Percentiles rank a stretch among this genome's conserved stretches.
Evolutionary conservation across 1,139 yeast species (phyloP).

Genomic region (Taphrina wiesneri): DNA sequence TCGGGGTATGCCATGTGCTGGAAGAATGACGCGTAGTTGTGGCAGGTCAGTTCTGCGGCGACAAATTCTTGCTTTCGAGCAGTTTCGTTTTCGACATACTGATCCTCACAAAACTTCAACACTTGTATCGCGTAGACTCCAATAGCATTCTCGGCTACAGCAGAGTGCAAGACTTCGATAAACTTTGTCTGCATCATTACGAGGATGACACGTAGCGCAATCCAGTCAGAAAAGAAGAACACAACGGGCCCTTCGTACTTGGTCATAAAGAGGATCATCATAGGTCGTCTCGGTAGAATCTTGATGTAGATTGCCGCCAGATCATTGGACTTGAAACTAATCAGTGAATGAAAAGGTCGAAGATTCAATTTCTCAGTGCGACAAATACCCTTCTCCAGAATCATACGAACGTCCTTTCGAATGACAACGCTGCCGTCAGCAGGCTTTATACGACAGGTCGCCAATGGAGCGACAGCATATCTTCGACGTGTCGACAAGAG

Average conservation of each 20-base stretch:
- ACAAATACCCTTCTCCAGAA: background rate
- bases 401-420: background rate
- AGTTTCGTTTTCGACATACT: background rate
- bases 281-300: background rate
- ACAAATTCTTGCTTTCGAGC: background rate
- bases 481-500: background rate
- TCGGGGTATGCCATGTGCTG: background rate
- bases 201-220: background rate
- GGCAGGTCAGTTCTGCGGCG: background rate
- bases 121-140: background rate
- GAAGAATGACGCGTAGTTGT: background rate
- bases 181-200: conserved; percentile 1
- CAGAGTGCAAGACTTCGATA: background rate
- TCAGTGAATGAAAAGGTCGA: background rate
- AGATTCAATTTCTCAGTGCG: background rate
- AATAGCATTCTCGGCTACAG: background rate
- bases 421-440: background rate
- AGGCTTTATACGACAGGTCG: background rate
- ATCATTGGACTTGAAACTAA: background rate
- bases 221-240: background rate
- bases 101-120: background rate
- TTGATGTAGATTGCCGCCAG: background rate
- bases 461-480: background rate
- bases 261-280: background rate
- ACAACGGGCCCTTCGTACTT: background rate